Percentiles rank a stretch among this genome's conserved stretches.
Evolutionary conservation across 2,329 filamentous ascomycete genomes (phyloP).

Genomic region (Fusarium fracticaudum): DNA sequence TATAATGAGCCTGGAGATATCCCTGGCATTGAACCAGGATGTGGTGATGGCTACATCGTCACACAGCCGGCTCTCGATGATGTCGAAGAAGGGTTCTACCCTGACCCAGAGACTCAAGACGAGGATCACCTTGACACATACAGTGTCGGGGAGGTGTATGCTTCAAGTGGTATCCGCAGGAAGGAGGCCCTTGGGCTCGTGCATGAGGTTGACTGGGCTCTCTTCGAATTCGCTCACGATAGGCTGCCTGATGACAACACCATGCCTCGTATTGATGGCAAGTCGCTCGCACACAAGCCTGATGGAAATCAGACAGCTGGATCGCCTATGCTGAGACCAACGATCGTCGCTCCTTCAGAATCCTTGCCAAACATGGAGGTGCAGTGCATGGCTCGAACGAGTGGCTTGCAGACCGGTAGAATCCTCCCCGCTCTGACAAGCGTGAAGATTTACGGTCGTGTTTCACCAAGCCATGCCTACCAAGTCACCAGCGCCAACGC

Average conservation of each 20-base stretch:
- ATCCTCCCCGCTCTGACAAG: conserved; percentile 82
- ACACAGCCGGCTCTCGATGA: conserved; percentile 94
- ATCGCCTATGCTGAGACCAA: conserved; percentile 59
- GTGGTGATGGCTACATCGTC: conserved; percentile 80
- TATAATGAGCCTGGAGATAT: conserved; percentile 77
- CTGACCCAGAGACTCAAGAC: conserved; percentile 73
- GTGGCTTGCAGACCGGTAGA: conserved; percentile 80
- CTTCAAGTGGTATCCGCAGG: conserved; percentile 87
- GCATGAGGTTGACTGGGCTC: conserved; percentile 95
- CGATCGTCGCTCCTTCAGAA: conserved; percentile 66
- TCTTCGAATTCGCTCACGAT: conserved; percentile 81
- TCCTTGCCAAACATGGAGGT: conserved; percentile 80
- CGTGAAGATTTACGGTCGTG: conserved; percentile 87
- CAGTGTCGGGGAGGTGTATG: conserved; percentile 83
- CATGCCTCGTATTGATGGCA: conserved; percentile 58
- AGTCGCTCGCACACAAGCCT: conserved; percentile 15
- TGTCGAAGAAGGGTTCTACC: conserved; percentile 84
- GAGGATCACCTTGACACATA: conserved; percentile 86
- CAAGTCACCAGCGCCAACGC: conserved; percentile 60
- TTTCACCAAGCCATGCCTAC: conserved; percentile 79
- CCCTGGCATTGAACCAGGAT: conserved; percentile 77
- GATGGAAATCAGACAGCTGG: conserved; percentile 28
- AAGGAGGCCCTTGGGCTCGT: conserved; percentile 75
- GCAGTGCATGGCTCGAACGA: conserved; percentile 89
- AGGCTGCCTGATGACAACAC: conserved; percentile 77